Evolutionary conservation across 495 filamentous ascomycete genomes (phyloP), one percentile per base, ranked within the genome.

Genomic region (Sabuloglossum arenarium): DNA sequence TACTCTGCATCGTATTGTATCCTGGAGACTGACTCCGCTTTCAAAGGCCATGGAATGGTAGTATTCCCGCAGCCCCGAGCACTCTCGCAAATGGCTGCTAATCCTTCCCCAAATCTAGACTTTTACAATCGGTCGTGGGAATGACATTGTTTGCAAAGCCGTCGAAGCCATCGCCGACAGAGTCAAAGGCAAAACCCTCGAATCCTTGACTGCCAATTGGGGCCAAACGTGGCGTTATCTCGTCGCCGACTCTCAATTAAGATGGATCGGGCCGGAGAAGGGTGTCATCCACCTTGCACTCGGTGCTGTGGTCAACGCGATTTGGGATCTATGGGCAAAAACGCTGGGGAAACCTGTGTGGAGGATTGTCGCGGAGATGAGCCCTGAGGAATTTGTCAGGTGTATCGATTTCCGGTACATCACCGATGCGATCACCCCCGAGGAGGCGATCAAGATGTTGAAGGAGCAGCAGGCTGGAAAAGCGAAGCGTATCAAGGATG

Each of bases 241-340:
- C 0, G 87, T 91, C 64, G 82, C 81, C 55, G 89, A 94, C 75
- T 83, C 78, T 55, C 89, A 94, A 62, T 73, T 94, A 30, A 85
- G 89, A 29, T 96, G 89, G 89, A 90, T 94, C 63, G 89, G 89
- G 0, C 89, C 89, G 1, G 89, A 96, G 65, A 94, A 94, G 70
- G 89, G 89, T 53, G 89, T 94, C 16, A 91, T 90, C 59, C 89
- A 96, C 68, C 79, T 96, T 0, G 89, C 89, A 1, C 80, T 93
- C 0, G 88, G 85, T 28, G 86, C 88, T 32, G 82, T 94, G 24
- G 82, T 96, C 55, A 96, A 96, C 65, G 89, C 88, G 0, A 70
- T 94, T 59, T 96, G 89, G 89, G 89, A 96, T 69, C 79, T 96
- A 16, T 94, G 89, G 88, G 86, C 86, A 42, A 94, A 94, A 67